Percentiles rank a stretch among this genome's conserved stretches.
These are phyloP conservation scores for Suillus brevipes DNA, from an alignment of 768 basidiomycete species.

Conservation along the genomic window DNA sequence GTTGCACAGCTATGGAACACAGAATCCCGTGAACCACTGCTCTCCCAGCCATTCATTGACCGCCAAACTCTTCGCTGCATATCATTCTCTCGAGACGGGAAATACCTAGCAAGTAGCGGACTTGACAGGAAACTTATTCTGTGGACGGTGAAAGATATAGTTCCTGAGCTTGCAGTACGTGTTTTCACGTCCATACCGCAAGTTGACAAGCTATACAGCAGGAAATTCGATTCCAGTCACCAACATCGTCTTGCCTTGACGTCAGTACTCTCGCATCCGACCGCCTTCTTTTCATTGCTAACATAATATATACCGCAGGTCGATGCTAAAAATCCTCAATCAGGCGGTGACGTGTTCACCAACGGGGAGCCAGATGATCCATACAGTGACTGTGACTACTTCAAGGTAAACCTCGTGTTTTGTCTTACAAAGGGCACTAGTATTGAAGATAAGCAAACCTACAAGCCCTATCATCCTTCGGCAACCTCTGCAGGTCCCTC, in stretches of 20 bases:
- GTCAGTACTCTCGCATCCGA: neutral
- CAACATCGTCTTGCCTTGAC: neutral
- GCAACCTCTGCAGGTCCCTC: neutral
- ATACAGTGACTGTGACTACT: neutral
- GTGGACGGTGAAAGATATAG: neutral
- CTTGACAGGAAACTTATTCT: neutral
- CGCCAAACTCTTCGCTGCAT: neutral
- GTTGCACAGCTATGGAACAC: neutral
- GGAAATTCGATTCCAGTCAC: neutral
- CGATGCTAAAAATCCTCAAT: neutral
- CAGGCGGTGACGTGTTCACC: neutral
- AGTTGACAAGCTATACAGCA: neutral
- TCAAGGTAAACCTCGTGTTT: neutral
- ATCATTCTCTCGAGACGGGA: neutral
- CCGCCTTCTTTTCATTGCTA: neutral
- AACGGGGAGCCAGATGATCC: neutral
- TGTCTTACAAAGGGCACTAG: neutral
- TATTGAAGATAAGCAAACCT: neutral
- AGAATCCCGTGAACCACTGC: neutral
- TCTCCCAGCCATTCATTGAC: neutral
- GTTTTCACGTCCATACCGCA: neutral
- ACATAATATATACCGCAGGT: neutral
- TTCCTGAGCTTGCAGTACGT: neutral
- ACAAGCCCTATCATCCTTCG: neutral
- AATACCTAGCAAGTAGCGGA: neutral